Percentiles rank a stretch among this genome's conserved stretches.
Evolutionary conservation across 805 yeast species (phyloP).

Genomic region (Candida broadrunensis): DNA sequence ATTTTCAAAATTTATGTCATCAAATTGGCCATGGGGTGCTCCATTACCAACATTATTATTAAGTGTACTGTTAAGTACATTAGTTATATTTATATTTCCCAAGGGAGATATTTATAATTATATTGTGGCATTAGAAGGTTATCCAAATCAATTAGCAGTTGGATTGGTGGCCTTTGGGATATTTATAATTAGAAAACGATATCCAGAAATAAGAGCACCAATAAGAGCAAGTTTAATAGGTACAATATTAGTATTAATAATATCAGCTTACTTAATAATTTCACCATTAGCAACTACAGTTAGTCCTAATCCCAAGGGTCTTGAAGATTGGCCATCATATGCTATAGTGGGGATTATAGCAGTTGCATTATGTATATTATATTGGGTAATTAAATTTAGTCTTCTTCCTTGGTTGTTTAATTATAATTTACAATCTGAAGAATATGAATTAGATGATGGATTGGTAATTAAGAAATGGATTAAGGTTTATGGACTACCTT

Average conservation of each 20-base stretch:
- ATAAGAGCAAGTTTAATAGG: slow-evolving; percentile 52
- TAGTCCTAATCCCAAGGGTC: slow-evolving; percentile 39
- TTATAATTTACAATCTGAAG: slow-evolving; percentile 44
- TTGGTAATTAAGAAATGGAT: slow-evolving; percentile 56
- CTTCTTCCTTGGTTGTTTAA: slow-evolving; percentile 44
- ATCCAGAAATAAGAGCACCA: slow-evolving; percentile 48
- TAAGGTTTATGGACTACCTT: slow-evolving; percentile 19
- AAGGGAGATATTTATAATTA: slow-evolving; percentile 51
- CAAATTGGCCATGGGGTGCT: slow-evolving; percentile 54
- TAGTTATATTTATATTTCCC: slow-evolving; percentile 39
- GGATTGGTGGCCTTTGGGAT: slow-evolving; percentile 56
- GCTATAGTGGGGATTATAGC: slow-evolving; percentile 44
- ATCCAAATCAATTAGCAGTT: slow-evolving; percentile 48
- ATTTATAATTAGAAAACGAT: slow-evolving; percentile 48
- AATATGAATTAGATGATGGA: slow-evolving; percentile 52
- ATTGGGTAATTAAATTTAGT: slow-evolving; percentile 55
- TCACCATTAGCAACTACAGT: slow-evolving; percentile 44
- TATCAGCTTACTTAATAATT: slow-evolving; percentile 47
- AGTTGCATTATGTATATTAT: slow-evolving; percentile 42
- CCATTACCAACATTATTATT: slow-evolving; percentile 52
- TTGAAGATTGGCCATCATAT: slow-evolving; percentile 46
- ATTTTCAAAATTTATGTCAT: slow-evolving; percentile 47
- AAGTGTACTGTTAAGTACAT: slow-evolving; percentile 39
- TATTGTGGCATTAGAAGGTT: slow-evolving; percentile 51
- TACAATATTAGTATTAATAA: slow-evolving; percentile 40